A percentile compares a stretch with the other conserved stretches of the same genome.
Evolutionary conservation across 2,329 filamentous ascomycete genomes (phyloP).

Genomic region (Ophiostoma sp.): DNA sequence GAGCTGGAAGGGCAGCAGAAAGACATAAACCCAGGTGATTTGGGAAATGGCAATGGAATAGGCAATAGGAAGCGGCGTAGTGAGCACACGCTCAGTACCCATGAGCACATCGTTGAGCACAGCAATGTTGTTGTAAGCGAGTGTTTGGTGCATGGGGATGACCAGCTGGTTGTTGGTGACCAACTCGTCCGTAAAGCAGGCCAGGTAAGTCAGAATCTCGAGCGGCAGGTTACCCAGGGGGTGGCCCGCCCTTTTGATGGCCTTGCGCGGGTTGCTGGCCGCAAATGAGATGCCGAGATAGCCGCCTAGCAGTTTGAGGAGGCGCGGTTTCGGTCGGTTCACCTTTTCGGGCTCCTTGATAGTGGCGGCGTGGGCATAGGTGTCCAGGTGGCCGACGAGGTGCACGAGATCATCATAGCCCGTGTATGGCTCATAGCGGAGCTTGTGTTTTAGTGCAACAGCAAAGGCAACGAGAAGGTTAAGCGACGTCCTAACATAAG

Average conservation of each 20-base stretch:
- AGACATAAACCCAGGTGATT: conserved; percentile 70
- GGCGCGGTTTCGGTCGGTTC: conserved; percentile 30
- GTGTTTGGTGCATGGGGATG: conserved; percentile 46
- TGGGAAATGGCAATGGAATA: conserved; percentile 72
- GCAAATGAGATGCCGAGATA: conserved; percentile 64
- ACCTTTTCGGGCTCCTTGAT: conserved; percentile 37
- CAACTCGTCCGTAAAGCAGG: conserved; percentile 54
- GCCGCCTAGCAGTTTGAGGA: conserved; percentile 53
- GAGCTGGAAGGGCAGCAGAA: conserved; percentile 68
- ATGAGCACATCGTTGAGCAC: conserved; percentile 60
- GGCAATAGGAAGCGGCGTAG: conserved; percentile 63
- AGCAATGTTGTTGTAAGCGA: conserved; percentile 45
- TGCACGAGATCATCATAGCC: conserved; percentile 61
- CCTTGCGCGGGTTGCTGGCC: conserved; percentile 62
- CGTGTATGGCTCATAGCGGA: conserved; percentile 67
- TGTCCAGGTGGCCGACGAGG: conserved; percentile 60
- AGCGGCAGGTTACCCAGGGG: conserved; percentile 67
- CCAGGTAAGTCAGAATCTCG: conserved; percentile 63
- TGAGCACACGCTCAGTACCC: conserved; percentile 65
- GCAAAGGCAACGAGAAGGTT: conserved; percentile 66
- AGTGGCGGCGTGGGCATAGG: conserved; percentile 51
- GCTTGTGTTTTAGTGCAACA: conserved; percentile 63
- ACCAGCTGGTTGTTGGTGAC: conserved; percentile 46
- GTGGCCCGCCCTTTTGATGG: conserved; percentile 59
- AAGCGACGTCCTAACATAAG: conserved; percentile 45